Base-by-base conservation (phyloP, 257 asterid genomes). In the Fraxinus excelsior region DNA sequence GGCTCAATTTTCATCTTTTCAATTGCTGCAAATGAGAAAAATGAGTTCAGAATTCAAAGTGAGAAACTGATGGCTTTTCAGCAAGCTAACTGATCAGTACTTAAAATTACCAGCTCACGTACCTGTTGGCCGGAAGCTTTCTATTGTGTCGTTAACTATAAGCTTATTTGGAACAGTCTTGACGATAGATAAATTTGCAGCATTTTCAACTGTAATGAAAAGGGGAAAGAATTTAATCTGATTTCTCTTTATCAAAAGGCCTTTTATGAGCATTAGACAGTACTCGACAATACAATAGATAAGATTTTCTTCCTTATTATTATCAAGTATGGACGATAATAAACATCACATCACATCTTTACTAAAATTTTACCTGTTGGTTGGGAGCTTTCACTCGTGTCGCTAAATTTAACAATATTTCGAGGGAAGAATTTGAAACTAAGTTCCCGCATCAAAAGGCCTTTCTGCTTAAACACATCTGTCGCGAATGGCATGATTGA, bases 111-210 rank as follows among this genome's bases (percentile, higher is more conserved):
- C 23, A 25, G 49, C 34, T 0, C 14, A 7, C 19, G 3, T 67
- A 37, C 44, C 71, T 31, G 14, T 26, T 35, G 19, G 16, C 51
- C 4, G 34, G 18, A n/a, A 25, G n/a, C 26, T 7, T 35, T n/a
- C 19, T 6, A 40, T 65, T 0, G 56, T 75, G 38, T 77, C 77
- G n/a, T 77, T 76, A 74, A 69, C 60, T 67, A 62, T 67, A 35
- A 71, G 31, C 82, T 70, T 72, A 23, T 80, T 82, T 25, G 51
- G 71, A 34, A 71, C 76, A 23, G 70, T 78, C 28, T 74, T 21
- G 14, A 23, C 25, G 1, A 74, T 70, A 0, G 86, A 82, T 23
- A 62, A 78, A 75, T 64, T 78, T 21, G 76, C 23, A 29, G 80
- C 72, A 71, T 80, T 51, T 13, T 38, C 74, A 76, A n/a, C 77